A percentile compares a stretch with the other conserved stretches of the same genome.
Conservation (phyloP, 805 yeast species). For the Lachancea dasiensis region DNA sequence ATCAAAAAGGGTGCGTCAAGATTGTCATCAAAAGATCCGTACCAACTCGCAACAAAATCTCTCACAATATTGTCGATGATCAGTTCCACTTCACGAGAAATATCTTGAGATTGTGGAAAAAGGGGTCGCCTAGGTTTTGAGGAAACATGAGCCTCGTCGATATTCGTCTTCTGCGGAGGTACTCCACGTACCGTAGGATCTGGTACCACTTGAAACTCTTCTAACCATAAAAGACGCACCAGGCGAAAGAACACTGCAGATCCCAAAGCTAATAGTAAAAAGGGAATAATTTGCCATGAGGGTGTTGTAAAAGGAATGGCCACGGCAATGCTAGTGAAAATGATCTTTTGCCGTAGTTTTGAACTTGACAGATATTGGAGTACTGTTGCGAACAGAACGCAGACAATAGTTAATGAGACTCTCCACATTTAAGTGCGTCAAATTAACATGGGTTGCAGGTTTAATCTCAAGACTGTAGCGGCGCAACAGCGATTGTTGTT, state of each 20-base stretch:
- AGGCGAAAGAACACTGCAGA: background rate
- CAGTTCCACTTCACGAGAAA: conserved; percentile 40
- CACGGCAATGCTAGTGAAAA: too few relatives aligned
- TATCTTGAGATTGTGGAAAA: conserved; percentile 13
- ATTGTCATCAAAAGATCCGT: conserved; percentile 34
- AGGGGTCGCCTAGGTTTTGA: conserved; percentile 7
- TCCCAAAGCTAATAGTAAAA: background rate
- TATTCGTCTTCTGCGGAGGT: background rate
- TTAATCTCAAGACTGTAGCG: too few relatives aligned
- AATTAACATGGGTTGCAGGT: too few relatives aligned
- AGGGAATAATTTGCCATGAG: background rate
- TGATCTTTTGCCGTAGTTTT: background rate
- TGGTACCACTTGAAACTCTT: background rate
- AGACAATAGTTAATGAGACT: background rate
- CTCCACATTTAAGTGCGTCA: background rate
- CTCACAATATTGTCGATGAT: conserved; percentile 42
- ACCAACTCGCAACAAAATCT: conserved; percentile 58
- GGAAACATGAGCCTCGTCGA: background rate
- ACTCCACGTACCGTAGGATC: background rate
- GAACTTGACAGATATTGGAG: background rate
- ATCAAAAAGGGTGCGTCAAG: conserved; percentile 33
- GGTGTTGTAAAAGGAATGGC: too few relatives aligned
- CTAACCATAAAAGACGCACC: background rate
- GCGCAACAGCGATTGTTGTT: too few relatives aligned
- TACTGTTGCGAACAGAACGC: background rate